A percentile compares a stretch with the other conserved stretches of the same genome.
phyloP scores from a whole-genome alignment of 2,329 filamentous ascomycete genomes.

The Aspergillus candidus region DNA sequence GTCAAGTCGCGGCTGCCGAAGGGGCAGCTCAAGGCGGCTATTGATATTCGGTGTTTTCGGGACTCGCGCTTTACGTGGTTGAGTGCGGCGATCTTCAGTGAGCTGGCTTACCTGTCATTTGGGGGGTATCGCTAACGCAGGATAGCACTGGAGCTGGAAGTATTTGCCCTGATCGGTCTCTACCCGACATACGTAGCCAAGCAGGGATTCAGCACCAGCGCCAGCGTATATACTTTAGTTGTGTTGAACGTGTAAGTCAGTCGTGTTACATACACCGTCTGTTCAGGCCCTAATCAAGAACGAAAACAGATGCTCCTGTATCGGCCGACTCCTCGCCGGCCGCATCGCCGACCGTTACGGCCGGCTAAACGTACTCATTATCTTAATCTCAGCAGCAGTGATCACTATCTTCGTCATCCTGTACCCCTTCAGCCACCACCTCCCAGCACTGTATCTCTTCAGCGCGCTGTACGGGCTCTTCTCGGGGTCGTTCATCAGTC shows the following conservation, averaged over 20 bases:
- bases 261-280: too few species aligned
- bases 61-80: slow-evolving; percentile 42
- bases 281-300: neutral
- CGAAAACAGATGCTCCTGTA: slow-evolving; percentile 30
- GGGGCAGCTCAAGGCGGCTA: slow-evolving; percentile 26
- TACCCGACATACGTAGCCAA: slow-evolving; percentile 25
- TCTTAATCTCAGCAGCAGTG: slow-evolving; percentile 30
- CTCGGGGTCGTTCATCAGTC: slow-evolving; percentile 44
- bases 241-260: slow-evolving; percentile 30
- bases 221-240: slow-evolving; percentile 33
- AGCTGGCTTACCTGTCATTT: slow-evolving; percentile 5
- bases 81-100: slow-evolving; percentile 41
- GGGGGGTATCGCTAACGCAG: neutral
- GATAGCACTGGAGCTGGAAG: slow-evolving; percentile 27
- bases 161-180: slow-evolving; percentile 25
- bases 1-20: slow-evolving; percentile 33
- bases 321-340: slow-evolving; percentile 43
- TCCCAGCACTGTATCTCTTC: slow-evolving; percentile 38
- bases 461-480: slow-evolving; percentile 43
- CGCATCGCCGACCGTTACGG: slow-evolving; percentile 41
- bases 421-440: slow-evolving; percentile 25
- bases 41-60: slow-evolving; percentile 41
- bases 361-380: slow-evolving; percentile 42
- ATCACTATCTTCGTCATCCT: slow-evolving; percentile 39
- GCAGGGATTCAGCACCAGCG: slow-evolving; percentile 22